Base-by-base conservation (phyloP, 2,329 filamentous ascomycete species). In the Teratosphaeria zuluensis region DNA sequence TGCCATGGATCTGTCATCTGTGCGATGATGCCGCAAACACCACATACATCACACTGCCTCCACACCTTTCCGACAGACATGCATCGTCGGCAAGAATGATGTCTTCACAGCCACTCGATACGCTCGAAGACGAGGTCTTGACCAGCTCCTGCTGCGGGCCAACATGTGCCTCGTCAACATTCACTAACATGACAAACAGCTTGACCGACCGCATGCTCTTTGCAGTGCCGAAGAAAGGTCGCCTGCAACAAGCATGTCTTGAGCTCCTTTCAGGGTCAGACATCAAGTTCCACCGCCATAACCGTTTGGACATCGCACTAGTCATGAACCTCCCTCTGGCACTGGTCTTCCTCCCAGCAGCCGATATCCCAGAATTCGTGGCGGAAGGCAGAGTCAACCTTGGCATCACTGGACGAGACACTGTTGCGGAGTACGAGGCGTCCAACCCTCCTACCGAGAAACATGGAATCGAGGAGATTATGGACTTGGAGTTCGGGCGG, bases 171-270 rank as follows among this genome's bases (percentile, higher is more conserved):
- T 30, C 51, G 19, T 31, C 51, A 31, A n/a, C 51, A 53, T 53
- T 48, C 42, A 21, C 42, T 48, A 9, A 48, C 42, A 19, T 21
- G n/a, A 8, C 19, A 5, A 8, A 48, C n/a, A 66, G 91, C 79
- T 82, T 96, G 72, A 90, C 94, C 80, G 92, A 92, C 71, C 88
- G 94, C 65, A 83, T 97, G 59, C 84, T 97, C 63, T 96, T 99
- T 73, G 94, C 94, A 62, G 90, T 99, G n/a, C 94, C 94, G 61
- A 99, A 99, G 79, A 99, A 99, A 87, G 94, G 94, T 64, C 89
- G 94, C 58, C 85, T 99, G 58, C 89, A 96, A 76, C 84, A 90
- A 76, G 85, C 90, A 59, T 85, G 89, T 57, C 84, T 99, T 55
- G 91, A 97, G 73, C 86, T 99, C 56, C 88, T 99, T 57, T 83